Conservation (phyloP, 352 stramenopile genomes). For the Phytophthora kernoviae region DNA sequence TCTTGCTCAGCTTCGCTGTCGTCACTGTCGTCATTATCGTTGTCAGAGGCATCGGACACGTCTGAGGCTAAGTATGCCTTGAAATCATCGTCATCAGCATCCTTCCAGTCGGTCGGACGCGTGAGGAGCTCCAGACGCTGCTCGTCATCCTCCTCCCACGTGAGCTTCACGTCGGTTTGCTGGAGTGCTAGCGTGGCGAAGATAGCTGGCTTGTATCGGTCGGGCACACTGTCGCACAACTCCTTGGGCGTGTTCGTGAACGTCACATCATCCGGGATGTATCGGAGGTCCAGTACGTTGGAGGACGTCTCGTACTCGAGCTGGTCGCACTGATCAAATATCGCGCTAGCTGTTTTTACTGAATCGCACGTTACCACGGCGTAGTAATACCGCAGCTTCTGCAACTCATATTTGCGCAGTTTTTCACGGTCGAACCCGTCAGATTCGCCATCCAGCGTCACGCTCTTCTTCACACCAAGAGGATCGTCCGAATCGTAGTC, state of each 20-base stretch:
- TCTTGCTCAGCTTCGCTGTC: slow-evolving; percentile 36
- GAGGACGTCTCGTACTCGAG: slow-evolving; percentile 98
- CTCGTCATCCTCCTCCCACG: slow-evolving; percentile 95
- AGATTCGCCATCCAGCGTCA: slow-evolving; percentile 49
- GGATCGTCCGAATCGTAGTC: slow-evolving; percentile 76
- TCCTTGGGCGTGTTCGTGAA: slow-evolving; percentile 91
- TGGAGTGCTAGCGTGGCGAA: slow-evolving; percentile 94
- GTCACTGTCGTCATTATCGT: slow-evolving; percentile 48
- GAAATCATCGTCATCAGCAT: slow-evolving; percentile 93
- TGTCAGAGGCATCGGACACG: slow-evolving; percentile 62
- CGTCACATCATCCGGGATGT: slow-evolving; percentile 91
- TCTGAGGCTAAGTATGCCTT: slow-evolving; percentile 93
- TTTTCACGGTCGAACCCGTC: slow-evolving; percentile 94
- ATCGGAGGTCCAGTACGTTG: slow-evolving; percentile 95
- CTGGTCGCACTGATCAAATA: slow-evolving; percentile 97
- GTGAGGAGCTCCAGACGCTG: slow-evolving; percentile 89
- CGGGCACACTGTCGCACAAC: slow-evolving; percentile 79
- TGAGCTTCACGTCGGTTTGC: slow-evolving; percentile 93
- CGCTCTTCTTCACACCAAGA: slow-evolving; percentile 69
- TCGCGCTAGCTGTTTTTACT: slow-evolving; percentile 88
- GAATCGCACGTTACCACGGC: slow-evolving; percentile 95
- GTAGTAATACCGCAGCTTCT: slow-evolving; percentile 99
- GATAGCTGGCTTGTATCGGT: slow-evolving; percentile 94
- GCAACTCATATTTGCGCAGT: slow-evolving; percentile 96
- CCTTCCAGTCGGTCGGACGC: slow-evolving; percentile 76